These are phyloP conservation scores for Yamadazyma blattariae DNA, from an alignment of 1,139 yeast species.

Conservation along the genomic window DNA sequence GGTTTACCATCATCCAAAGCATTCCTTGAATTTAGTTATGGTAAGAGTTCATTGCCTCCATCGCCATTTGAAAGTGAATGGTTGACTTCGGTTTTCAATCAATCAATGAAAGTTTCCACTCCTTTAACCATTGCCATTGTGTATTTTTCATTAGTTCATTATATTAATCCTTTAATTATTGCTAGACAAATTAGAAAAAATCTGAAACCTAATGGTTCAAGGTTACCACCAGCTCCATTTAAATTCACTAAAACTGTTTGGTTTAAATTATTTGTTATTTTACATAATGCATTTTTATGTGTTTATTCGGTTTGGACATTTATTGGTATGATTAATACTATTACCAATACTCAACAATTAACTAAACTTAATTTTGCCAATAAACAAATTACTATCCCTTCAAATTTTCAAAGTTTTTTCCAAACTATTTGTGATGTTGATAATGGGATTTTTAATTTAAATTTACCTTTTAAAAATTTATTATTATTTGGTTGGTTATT, in stretches of 20 bases:
- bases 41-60: constrained; percentile 31
- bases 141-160: constrained; percentile 61
- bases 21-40: constrained; percentile 32
- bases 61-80: constrained; percentile 33
- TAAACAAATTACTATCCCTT: constrained; percentile 10
- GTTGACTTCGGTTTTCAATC: constrained; percentile 25
- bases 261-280: constrained; percentile 56
- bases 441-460: constrained; percentile 65
- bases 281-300: constrained; percentile 64
- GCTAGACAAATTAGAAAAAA: constrained; percentile 31
- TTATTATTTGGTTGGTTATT: constrained; percentile 62
- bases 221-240: constrained; percentile 56
- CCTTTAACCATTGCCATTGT: constrained; percentile 60
- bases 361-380: constrained; percentile 17
- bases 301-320: constrained; percentile 72
- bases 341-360: constrained; percentile 35
- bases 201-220: constrained; percentile 9
- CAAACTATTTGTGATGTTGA: constrained; percentile 61
- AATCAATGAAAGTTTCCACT: constrained; percentile 38
- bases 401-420: constrained; percentile 36
- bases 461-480: constrained; percentile 19
- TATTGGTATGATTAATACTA: constrained; percentile 58
- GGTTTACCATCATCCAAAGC: constrained; percentile 34
- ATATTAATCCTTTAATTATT: constrained; percentile 43
- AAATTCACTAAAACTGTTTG: constrained; percentile 41